phyloP scores from a whole-genome alignment of 441 rosid genomes.

The Bocquillonia castaneifolia region DNA sequence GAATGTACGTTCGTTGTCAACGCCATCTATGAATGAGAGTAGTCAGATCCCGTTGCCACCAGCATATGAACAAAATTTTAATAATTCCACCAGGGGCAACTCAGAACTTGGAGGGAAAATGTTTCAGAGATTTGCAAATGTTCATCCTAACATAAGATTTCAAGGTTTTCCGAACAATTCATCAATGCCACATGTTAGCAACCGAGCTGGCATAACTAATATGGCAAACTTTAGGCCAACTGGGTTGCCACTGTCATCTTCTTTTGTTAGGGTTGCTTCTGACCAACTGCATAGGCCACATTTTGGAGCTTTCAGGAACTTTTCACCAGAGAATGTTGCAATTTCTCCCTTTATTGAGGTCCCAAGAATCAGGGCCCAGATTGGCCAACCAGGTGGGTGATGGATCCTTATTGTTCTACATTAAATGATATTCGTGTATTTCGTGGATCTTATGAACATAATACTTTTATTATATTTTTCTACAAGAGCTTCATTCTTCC shows the following conservation, averaged over 20 bases:
- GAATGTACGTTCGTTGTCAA: conserved; percentile 1
- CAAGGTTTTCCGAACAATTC: conserved; percentile 4
- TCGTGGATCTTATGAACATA: background rate
- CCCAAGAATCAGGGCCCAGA: conserved; percentile 3
- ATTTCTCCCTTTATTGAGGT: conserved; percentile 7
- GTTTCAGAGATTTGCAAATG: conserved; percentile 5
- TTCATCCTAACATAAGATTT: conserved; percentile 6
- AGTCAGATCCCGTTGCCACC: background rate
- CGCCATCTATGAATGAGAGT: background rate
- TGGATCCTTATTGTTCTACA: background rate
- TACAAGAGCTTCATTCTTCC: background rate
- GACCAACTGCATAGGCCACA: conserved; percentile 11
- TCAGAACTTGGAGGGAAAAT: background rate
- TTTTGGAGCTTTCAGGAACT: conserved; percentile 6
- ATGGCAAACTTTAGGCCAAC: conserved; percentile 12
- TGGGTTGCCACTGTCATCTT: conserved; percentile 16
- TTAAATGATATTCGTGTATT: background rate
- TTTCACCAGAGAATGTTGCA: conserved; percentile 9
- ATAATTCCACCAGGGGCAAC: background rate
- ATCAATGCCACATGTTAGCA: too few species aligned
- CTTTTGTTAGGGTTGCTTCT: conserved; percentile 18
- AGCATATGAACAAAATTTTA: background rate
- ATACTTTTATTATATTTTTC: background rate
- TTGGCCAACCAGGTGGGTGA: conserved; percentile 22
- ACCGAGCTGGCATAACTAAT: conserved; percentile 5